Evolutionary conservation across 805 yeast genomes (phyloP), one percentile per base, ranked within the genome.

Genomic region (Metschnikowia hibisci): DNA sequence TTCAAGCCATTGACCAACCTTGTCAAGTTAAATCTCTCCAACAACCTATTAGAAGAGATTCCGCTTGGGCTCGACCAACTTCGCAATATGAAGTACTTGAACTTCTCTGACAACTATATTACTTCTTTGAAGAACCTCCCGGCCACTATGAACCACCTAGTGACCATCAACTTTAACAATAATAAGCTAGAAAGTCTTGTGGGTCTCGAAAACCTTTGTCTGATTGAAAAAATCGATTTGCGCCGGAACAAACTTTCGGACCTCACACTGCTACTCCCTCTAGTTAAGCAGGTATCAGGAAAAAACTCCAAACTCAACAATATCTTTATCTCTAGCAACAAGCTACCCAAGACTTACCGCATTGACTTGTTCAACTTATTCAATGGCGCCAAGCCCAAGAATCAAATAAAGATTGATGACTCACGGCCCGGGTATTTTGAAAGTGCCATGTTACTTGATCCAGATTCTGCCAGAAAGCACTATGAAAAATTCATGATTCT

Each of bases 371-470:
- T 79, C 61, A 78, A 80, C 56, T 57, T 79, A 39, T 66, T 76
- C 50, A 78, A 78, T 53, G 82, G 82, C 7, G 73, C 76, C 31
- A 70, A 66, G 44, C 72, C 71, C 45, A 64, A 66, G 18, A 77
- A 77, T 48, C 54, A 55, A 6, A 54, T 79, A 45, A 75, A 74
- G 50, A 74, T 79, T 30, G 84, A 79, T 55, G 83, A 81, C 34
- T 77, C 82, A 3, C 58, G 74, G 41, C 84, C 84, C 0, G 83
- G 84, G 1, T 76, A 79, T 43, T 77, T 79, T 60, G 84, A 79
- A 59, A 69, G 77, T 15, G 74, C 83, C 26, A 55, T 78, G 52
- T 58, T 79, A 23, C 62, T 78, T 40, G 82, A 77, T 48, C 63
- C 72, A 2, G 78, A 74, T 47, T 64, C 66, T 18, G 76, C 81